phyloP scores from a whole-genome alignment of 176 grass and related monocot species.

The Avena atlantica region DNA sequence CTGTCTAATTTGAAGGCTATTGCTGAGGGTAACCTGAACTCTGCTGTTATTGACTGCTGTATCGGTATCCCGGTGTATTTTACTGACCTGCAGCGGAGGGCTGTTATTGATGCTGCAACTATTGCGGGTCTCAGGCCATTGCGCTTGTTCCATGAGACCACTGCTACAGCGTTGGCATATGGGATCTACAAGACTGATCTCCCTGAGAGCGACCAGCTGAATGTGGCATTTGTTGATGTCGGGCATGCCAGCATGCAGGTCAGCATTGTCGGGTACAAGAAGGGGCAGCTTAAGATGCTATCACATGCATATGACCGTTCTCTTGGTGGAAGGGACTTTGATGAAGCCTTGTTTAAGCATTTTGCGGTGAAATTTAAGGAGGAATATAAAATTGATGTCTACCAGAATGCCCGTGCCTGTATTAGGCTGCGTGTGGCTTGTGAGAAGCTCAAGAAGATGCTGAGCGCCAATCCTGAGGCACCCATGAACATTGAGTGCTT shows the following conservation, averaged over 20 bases:
- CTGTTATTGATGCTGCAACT: conserved; percentile 77
- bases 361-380: conserved; percentile 84
- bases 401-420: conserved; percentile 86
- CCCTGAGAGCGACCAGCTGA: conserved; percentile 75
- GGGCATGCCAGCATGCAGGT: conserved; percentile 94
- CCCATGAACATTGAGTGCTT: conserved; percentile 87
- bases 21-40: conserved; percentile 78
- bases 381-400: conserved; percentile 89
- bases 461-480: conserved; percentile 85
- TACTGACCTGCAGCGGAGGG: conserved; percentile 79
- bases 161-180: conserved; percentile 84
- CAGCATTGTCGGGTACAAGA: conserved; percentile 75
- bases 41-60: conserved; percentile 78
- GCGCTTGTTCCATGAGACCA: conserved; percentile 86
- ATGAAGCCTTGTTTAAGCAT: conserved; percentile 79
- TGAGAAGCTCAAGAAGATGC: conserved; percentile 88
- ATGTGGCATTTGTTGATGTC: conserved; percentile 87
- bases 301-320: conserved; percentile 80
- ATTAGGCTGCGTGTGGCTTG: conserved; percentile 73
- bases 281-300: conserved; percentile 85
- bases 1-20: conserved; percentile 80
- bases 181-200: conserved; percentile 93
- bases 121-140: conserved; percentile 77
- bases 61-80: conserved; percentile 91
- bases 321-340: conserved; percentile 85